A percentile compares a stretch with the other conserved stretches of the same genome.
These are phyloP conservation scores for Pterocarpus macrocarpus DNA, from an alignment of 306 rosid species.

Conservation along the genomic window DNA sequence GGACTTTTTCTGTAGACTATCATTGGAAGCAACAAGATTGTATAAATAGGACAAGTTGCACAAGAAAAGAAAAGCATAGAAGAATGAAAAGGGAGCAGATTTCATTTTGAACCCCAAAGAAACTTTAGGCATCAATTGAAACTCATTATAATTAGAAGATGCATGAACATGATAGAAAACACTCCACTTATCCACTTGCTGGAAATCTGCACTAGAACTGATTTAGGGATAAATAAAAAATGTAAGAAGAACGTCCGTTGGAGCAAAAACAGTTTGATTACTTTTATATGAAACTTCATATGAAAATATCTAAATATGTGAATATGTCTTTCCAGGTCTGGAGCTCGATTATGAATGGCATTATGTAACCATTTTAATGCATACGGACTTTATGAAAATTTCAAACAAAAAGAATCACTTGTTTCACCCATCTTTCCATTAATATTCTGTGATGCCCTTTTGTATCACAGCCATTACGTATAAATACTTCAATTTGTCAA, in stretches of 20 bases:
- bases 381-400: background rate
- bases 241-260: background rate
- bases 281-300: background rate
- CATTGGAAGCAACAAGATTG: constrained; percentile 50
- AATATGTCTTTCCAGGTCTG: constrained; percentile 26
- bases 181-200: constrained; percentile 15
- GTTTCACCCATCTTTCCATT: constrained; percentile 27
- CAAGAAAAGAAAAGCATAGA: constrained; percentile 25
- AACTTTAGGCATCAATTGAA: constrained; percentile 12
- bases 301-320: constrained; percentile 18
- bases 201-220: constrained; percentile 19
- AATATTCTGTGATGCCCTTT: constrained; percentile 16
- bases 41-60: constrained; percentile 41
- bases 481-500: constrained; percentile 31
- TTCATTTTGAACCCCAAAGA: constrained; percentile 13
- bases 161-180: constrained; percentile 23
- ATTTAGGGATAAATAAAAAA: constrained; percentile 22
- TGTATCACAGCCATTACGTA: constrained; percentile 25
- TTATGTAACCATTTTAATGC: constrained; percentile 18
- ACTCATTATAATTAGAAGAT: constrained; percentile 15
- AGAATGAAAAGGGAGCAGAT: constrained; percentile 13
- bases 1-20: constrained; percentile 91
- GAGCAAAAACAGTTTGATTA: background rate
- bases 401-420: constrained; percentile 25
- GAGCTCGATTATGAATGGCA: constrained; percentile 17